Evolutionary conservation across 2,329 filamentous ascomycete genomes (phyloP), one percentile per base, ranked within the genome.

Genomic region (Fusarium buxicola): DNA sequence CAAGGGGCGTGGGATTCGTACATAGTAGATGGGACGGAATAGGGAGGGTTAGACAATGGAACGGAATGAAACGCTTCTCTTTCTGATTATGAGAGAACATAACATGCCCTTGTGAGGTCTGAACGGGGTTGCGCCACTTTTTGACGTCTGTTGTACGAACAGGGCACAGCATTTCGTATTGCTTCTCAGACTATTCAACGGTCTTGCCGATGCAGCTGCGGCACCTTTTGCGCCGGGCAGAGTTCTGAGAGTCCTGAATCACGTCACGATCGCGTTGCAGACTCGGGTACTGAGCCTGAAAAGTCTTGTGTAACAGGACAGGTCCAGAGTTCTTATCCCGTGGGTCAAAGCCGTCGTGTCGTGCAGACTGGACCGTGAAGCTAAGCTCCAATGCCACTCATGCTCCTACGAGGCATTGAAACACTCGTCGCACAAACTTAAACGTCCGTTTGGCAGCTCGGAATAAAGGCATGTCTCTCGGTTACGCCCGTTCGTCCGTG

Each of bases 131-230:
- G 46, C 47, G 48, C 59, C 55, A 60, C 51, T 38, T 60, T 60
- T 64, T 66, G 63, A 66, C 63, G 45, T 66, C 63, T 66, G 63
- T 66, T 64, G 63, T 66, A 66, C 63, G 48, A 66, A 60, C 27
- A 11, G 31, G 13, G 36, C 43, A 66, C 48, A 12, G 45, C 63
- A 58, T 66, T 56, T 66, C 63, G 63, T 66, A 66, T 66, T 65
- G 45, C 38, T 62, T 31, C 45, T 45, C 34, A 41, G 31, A 39
- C 38, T 50, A 18, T 25, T 53, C 31, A 56, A 58, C 38, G 47
- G 52, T 39, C 25, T 40, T 38, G 32, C 38, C 49, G 41, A 48
- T 39, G 25, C 30, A 38, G 49, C 27, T 18, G 47, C 65, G 9
- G 43, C 18, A 62, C 58, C n/a, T n/a, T n/a, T n/a, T n/a, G n/a